phyloP scores from a whole-genome alignment of 306 rosid species.

The Carpinus viminea region DNA sequence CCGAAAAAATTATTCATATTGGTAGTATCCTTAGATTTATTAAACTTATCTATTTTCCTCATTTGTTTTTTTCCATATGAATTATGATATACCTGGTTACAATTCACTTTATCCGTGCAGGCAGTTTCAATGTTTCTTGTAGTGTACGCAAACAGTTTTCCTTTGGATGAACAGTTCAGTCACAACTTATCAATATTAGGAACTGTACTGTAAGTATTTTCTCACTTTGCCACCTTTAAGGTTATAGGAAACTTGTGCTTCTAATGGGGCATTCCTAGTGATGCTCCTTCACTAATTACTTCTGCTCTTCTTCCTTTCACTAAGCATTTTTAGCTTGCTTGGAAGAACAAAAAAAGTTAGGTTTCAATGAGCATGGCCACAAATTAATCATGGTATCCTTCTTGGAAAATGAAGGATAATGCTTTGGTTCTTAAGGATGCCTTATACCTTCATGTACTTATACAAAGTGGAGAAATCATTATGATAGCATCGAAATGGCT shows the following conservation, averaged over 20 bases:
- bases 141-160: conserved; percentile 56
- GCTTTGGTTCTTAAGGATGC: background rate
- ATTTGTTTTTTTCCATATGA: background rate
- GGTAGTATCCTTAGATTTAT: background rate
- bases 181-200: conserved; percentile 75
- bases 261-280: background rate
- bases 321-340: background rate
- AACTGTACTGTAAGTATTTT: conserved; percentile 66
- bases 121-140: conserved; percentile 78
- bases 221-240: conserved; percentile 21
- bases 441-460: background rate
- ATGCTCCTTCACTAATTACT: background rate
- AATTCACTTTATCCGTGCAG: conserved; percentile 38
- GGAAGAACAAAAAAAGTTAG: background rate
- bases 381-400: background rate
- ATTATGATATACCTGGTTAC: background rate
- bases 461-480: background rate
- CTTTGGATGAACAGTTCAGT: conserved; percentile 58
- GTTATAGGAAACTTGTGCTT: conserved; percentile 7
- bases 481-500: background rate
- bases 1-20: background rate
- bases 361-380: background rate
- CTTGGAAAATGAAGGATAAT: background rate
- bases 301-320: background rate
- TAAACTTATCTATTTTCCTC: conserved; percentile 16